Evolutionary conservation across 108 stramenopile species (phyloP).

Genomic region (Pseudonitzschia multistriata): DNA sequence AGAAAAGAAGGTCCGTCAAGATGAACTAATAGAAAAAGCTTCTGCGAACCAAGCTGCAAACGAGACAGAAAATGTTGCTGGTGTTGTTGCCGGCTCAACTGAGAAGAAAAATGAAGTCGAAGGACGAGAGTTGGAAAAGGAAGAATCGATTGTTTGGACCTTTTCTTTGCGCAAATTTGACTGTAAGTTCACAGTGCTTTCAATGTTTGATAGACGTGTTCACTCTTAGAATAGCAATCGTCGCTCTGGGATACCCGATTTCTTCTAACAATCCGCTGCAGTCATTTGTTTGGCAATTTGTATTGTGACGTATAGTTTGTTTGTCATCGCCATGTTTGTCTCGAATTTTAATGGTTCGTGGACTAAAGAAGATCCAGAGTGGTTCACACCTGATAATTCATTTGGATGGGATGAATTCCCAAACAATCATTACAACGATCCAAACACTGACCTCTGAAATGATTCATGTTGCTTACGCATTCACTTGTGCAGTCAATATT

Average conservation of each 20-base stretch:
- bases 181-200: neutral
- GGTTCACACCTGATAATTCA: neutral
- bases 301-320: neutral
- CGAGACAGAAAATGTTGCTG: neutral
- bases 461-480: too few relatives aligned
- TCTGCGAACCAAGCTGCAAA: neutral
- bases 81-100: too few relatives aligned
- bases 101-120: too few relatives aligned
- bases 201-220: neutral
- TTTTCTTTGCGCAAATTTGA: conserved; percentile 1
- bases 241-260: neutral
- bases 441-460: too few relatives aligned
- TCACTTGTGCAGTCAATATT: too few relatives aligned
- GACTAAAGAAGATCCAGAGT: neutral
- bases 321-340: neutral
- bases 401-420: neutral
- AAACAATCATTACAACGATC: neutral
- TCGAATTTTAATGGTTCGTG: neutral
- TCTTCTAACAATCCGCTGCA: neutral
- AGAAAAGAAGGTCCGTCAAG: too few relatives aligned
- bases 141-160: neutral
- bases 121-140: neutral
- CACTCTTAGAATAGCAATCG: neutral
- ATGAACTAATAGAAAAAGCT: neutral
- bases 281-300: neutral